phyloP scores from a whole-genome alignment of 805 yeast genomes.

The Wickerhamiella australiensis region DNA sequence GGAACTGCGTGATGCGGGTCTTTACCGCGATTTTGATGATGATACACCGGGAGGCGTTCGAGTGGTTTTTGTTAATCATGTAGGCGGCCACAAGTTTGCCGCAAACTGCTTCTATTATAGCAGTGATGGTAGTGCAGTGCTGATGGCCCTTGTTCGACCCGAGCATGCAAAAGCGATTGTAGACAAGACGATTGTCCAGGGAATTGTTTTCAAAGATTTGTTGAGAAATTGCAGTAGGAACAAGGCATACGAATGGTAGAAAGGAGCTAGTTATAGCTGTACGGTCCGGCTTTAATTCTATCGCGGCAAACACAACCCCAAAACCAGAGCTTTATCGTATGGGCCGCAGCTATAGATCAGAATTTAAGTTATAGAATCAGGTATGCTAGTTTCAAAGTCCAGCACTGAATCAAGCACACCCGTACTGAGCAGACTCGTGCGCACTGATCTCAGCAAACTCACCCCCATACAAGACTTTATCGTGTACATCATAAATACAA shows the following conservation, averaged over 20 bases:
- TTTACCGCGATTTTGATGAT: constrained; percentile 68
- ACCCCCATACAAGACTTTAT: too few relatives aligned
- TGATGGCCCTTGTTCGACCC: constrained; percentile 84
- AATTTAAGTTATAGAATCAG: too few relatives aligned
- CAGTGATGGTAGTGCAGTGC: constrained; percentile 60
- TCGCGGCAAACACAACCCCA: neutral
- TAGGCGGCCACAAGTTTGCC: constrained; percentile 92
- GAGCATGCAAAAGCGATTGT: constrained; percentile 59
- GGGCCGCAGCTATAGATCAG: too few relatives aligned
- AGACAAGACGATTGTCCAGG: constrained; percentile 59
- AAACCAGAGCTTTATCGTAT: too few relatives aligned
- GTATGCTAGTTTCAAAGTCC: too few relatives aligned
- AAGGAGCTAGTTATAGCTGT: too few relatives aligned
- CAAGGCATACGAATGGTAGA: constrained; percentile 25
- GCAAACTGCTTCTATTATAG: constrained; percentile 77
- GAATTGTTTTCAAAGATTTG: constrained; percentile 57
- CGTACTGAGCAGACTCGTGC: too few relatives aligned
- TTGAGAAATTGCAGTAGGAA: constrained; percentile 39
- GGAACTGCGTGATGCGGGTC: constrained; percentile 55
- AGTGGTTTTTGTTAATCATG: constrained; percentile 66
- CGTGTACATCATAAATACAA: too few relatives aligned
- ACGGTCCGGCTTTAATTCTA: too few relatives aligned
- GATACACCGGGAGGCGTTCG: constrained; percentile 60
- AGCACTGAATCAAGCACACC: too few relatives aligned
- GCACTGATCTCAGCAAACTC: too few relatives aligned